phyloP scores from a whole-genome alignment of 2,329 filamentous ascomycete genomes.

The Xylariomycetidae sp. region DNA sequence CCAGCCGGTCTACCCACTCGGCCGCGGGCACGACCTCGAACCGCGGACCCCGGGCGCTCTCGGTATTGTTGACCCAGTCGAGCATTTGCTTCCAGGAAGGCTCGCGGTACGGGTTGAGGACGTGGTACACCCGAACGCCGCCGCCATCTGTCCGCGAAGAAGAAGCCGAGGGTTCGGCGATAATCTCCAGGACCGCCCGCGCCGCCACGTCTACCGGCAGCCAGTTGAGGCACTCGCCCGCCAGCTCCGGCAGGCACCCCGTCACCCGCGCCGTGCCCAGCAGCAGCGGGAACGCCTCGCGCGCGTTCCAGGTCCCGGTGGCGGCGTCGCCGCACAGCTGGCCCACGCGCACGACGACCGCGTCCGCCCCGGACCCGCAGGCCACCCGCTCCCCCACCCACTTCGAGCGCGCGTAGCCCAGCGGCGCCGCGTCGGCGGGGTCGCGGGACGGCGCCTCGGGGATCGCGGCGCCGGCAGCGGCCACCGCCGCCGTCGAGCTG shows the following conservation, averaged over 20 bases:
- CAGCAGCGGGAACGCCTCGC: constrained; percentile 44
- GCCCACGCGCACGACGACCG: constrained; percentile 38
- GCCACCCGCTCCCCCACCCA: constrained; percentile 53
- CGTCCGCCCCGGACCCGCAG: constrained; percentile 10
- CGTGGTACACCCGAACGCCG: too few relatives aligned
- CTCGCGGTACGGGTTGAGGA: constrained; percentile 38
- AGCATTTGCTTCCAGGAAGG: constrained; percentile 41
- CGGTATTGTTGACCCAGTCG: constrained; percentile 29
- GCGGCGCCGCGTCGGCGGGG: constrained; percentile 35
- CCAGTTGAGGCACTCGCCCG: constrained; percentile 34
- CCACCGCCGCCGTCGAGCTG: constrained; percentile 19
- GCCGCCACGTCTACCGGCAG: constrained; percentile 40
- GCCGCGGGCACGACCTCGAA: constrained; percentile 34
- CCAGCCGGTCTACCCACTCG: constrained; percentile 37
- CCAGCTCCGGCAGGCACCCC: constrained; percentile 33
- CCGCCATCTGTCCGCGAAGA: too few relatives aligned
- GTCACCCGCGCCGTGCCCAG: constrained; percentile 33
- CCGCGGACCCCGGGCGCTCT: constrained; percentile 4
- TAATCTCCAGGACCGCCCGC: constrained; percentile 33
- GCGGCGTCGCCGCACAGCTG: constrained; percentile 36
- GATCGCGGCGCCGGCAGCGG: constrained; percentile 20
- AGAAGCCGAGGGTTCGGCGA: too few relatives aligned
- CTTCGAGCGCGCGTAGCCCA: constrained; percentile 52
- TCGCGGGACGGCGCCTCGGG: constrained; percentile 34
- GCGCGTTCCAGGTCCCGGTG: constrained; percentile 39